A percentile compares a stretch with the other conserved stretches of the same genome.
Evolutionary conservation across 164 flowering plant genomes (phyloP).

Genomic region (Brasenia schreberi): DNA sequence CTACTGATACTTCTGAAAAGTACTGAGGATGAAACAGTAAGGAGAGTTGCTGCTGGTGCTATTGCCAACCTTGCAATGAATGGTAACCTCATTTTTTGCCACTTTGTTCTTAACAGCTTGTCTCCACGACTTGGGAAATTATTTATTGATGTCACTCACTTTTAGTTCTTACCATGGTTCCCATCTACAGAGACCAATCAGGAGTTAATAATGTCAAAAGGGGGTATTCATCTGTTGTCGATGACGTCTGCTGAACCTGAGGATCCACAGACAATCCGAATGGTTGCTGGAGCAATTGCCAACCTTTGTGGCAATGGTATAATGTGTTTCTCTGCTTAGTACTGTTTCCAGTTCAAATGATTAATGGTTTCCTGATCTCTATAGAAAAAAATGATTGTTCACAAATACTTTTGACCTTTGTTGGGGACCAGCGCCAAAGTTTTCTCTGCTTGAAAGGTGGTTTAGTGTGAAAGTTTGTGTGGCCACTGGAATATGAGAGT

Average conservation of each 20-base stretch:
- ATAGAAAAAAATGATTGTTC: too few relatives aligned
- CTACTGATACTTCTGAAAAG: conserved; percentile 70
- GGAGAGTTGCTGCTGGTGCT: conserved; percentile 93
- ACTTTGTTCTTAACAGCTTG: not conserved
- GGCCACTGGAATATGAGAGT: too few relatives aligned
- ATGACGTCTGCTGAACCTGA: conserved; percentile 68
- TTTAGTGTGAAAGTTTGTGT: too few relatives aligned
- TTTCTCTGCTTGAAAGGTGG: too few relatives aligned
- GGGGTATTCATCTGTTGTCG: conserved; percentile 71
- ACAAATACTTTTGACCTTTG: too few relatives aligned
- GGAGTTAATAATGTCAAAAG: conserved; percentile 92
- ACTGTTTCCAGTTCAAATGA: not conserved
- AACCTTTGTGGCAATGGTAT: conserved; percentile 98
- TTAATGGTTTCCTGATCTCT: not conserved
- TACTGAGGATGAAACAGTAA: conserved; percentile 77
- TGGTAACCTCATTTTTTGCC: conserved; percentile 25
- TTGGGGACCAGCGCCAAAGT: too few relatives aligned
- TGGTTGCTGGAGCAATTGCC: conserved; percentile 99
- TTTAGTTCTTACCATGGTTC: not conserved
- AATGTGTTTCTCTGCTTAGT: not conserved
- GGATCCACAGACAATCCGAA: conserved; percentile 95
- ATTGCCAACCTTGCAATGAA: conserved; percentile 96
- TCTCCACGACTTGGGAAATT: not conserved
- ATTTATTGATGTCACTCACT: not conserved
- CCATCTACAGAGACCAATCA: conserved; percentile 68